Conservation (phyloP, 257 asterid species). For the Solanum sparsipilum region DNA sequence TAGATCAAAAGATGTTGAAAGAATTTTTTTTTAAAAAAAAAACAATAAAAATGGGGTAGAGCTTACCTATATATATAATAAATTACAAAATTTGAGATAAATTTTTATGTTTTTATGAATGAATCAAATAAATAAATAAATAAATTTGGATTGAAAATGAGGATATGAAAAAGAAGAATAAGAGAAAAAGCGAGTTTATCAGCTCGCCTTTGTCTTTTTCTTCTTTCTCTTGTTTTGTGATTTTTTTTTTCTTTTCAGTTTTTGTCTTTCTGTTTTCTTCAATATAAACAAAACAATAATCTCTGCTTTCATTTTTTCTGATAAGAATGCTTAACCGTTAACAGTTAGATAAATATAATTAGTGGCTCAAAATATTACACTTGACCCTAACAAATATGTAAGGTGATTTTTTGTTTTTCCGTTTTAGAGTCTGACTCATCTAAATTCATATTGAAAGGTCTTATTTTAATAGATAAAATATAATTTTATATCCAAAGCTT, state of each 20-base stretch:
- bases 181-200: not conserved
- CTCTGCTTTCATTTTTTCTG: not conserved
- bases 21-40: too few relatives aligned
- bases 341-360: not conserved
- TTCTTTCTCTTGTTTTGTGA: not conserved
- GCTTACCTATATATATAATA: not conserved
- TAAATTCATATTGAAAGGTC: rapidly evolving
- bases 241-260: not conserved
- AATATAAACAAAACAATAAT: not conserved
- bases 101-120: not conserved
- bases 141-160: not conserved
- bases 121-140: not conserved
- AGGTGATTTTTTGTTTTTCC: not conserved
- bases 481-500: rapidly evolving
- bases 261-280: not conserved
- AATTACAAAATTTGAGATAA: not conserved
- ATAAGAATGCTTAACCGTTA: not conserved
- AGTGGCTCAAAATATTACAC: not conserved
- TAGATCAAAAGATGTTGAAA: not conserved
- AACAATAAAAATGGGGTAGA: not conserved
- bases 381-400: not conserved
- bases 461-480: rapidly evolving
- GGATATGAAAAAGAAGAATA: not conserved
- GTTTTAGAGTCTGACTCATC: not conserved
- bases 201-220: not conserved